Evolutionary conservation across 2,329 filamentous ascomycete species (phyloP), one percentile per base, ranked within the genome.

Genomic region (Exophiala phaeomuriformis): DNA sequence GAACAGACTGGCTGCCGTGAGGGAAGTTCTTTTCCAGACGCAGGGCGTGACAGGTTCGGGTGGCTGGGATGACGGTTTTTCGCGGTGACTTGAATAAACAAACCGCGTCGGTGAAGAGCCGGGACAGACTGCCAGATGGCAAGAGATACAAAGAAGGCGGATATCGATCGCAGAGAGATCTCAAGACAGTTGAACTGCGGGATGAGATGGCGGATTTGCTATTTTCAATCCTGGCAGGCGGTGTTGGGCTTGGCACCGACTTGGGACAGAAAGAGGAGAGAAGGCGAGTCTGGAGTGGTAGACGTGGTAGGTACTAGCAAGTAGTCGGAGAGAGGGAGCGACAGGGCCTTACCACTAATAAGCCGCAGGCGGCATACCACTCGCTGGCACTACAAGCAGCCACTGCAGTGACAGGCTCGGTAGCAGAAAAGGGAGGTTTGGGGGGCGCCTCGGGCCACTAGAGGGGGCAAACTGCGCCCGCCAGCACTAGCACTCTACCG

Each of bases 191-290:
- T 45, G 47, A 40, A 51, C 42, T 44, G 44, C 42, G 41, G 47
- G 42, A 40, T 50, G 53, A 12, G 44, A 47, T 45, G 51, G 46
- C 46, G 51, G 55, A 58, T 58, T 58, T 54, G 56, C 52, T 51
- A 58, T 55, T 58, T 58, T 55, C 51, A 56, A 59, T 56, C 57
- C 57, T 56, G 51, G 53, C 56, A 58, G 54, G 55, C 53, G 53
- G 53, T 56, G 53, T 52, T 29, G 12, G 31, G 31, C 48, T 51
- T 46, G 37, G 47, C 36, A 27, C 31, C 27, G 27, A 6, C 39
- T 41, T 32, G 35, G 44, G 19, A 49, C 32, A 39, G 51, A 49
- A 37, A 47, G 28, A 45, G 42, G 42, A 45, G 33, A 47, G 33
- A 32, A 37, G 28, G 46, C 46, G 46, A 49, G 29, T 6, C 37